Conservation (phyloP, 306 rosid species). For the Gastrolobium bilobum region DNA sequence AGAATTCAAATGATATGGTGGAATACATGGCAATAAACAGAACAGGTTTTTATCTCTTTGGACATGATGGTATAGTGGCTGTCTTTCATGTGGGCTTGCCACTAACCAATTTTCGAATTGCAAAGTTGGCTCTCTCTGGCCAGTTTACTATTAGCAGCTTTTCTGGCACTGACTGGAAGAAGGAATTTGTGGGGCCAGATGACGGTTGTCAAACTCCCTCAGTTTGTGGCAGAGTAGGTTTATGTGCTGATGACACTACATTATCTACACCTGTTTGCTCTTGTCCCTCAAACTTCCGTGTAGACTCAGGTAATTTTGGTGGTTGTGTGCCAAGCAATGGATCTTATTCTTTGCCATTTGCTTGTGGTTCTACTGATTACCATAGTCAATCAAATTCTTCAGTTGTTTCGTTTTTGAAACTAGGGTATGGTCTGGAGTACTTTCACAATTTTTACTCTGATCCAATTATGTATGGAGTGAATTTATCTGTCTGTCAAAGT, state of each 20-base stretch:
- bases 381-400: conserved; percentile 56
- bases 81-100: conserved; percentile 65
- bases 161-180: conserved; percentile 57
- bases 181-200: conserved; percentile 72
- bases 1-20: conserved; percentile 53
- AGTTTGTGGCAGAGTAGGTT: conserved; percentile 73
- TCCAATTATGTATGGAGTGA: conserved; percentile 58
- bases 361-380: conserved; percentile 59
- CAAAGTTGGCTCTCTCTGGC: conserved; percentile 68
- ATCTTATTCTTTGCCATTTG: conserved; percentile 64
- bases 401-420: conserved; percentile 59
- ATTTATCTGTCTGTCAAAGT: conserved; percentile 65
- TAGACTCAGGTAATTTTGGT: conserved; percentile 48
- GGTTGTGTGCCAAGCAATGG: conserved; percentile 73
- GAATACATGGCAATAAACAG: conserved; percentile 69
- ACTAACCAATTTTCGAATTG: conserved; percentile 63
- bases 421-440: conserved; percentile 69
- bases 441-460: conserved; percentile 62
- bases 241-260: conserved; percentile 58
- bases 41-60: conserved; percentile 74
- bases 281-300: conserved; percentile 73
- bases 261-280: conserved; percentile 70
- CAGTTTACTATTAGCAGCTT: conserved; percentile 67
- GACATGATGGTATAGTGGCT: conserved; percentile 56
- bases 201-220: conserved; percentile 73